Percentiles rank a stretch among this genome's conserved stretches.
phyloP scores from a whole-genome alignment of 768 basidiomycete genomes.

The Amanita thiersii region DNA sequence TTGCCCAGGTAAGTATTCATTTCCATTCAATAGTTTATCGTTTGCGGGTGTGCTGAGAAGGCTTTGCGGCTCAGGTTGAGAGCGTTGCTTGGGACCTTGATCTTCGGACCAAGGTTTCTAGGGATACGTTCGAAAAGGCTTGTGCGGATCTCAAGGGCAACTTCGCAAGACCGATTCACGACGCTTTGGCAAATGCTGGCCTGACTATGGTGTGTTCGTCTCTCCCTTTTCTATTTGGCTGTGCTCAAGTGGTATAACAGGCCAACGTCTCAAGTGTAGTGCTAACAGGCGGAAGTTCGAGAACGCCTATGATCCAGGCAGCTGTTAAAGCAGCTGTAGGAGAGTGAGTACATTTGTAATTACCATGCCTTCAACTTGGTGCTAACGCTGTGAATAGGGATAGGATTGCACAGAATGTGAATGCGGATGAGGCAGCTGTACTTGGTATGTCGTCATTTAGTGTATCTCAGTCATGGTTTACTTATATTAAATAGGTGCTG shows the following conservation, averaged over 20 bases:
- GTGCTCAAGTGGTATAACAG: slow-evolving; percentile 27
- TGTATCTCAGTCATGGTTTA: background rate
- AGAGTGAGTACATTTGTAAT: slow-evolving; percentile 38
- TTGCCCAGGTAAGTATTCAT: slow-evolving; percentile 46
- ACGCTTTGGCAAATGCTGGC: slow-evolving; percentile 61
- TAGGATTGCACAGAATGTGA: slow-evolving; percentile 90
- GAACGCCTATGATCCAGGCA: slow-evolving; percentile 87
- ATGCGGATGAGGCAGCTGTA: slow-evolving; percentile 94
- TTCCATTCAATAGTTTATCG: background rate
- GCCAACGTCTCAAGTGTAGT: slow-evolving; percentile 82
- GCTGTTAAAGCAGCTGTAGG: slow-evolving; percentile 75
- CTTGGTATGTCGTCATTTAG: slow-evolving; percentile 39
- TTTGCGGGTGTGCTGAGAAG: background rate
- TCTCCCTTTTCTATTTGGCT: background rate
- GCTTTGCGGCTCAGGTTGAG: slow-evolving; percentile 54
- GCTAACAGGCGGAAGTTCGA: slow-evolving; percentile 83
- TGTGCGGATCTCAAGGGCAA: slow-evolving; percentile 56
- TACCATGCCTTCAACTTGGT: background rate
- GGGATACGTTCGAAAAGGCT: slow-evolving; percentile 70
- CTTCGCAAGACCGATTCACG: slow-evolving; percentile 66
- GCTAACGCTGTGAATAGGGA: slow-evolving; percentile 30
- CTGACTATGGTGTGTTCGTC: slow-evolving; percentile 48
- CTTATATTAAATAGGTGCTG: slow-evolving; percentile 46
- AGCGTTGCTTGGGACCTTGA: slow-evolving; percentile 87
- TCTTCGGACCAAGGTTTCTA: slow-evolving; percentile 70